Percentiles rank a stretch among this genome's conserved stretches.
Conservation (phyloP, 768 basidiomycete genomes). For the Russula earlei region DNA sequence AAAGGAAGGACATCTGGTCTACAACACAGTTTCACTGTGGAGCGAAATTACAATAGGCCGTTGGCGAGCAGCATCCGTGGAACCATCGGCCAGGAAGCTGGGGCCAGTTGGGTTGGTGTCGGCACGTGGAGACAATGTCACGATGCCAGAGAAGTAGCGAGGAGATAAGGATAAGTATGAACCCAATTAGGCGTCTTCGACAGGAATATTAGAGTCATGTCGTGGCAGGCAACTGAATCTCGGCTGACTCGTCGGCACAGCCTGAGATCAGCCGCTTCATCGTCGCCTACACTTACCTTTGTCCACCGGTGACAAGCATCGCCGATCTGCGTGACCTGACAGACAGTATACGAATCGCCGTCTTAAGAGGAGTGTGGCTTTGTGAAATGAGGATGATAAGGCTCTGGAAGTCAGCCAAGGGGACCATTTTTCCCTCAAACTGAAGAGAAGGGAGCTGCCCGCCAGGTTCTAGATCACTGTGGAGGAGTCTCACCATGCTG, state of each 20-base stretch:
- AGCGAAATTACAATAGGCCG: not conserved
- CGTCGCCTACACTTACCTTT: not conserved
- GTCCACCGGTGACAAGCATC: not conserved
- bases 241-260: not conserved
- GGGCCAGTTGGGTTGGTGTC: not conserved
- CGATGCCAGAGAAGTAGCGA: not conserved
- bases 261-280: not conserved
- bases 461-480: not conserved
- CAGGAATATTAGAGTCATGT: not conserved
- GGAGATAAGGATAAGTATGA: not conserved
- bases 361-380: not conserved
- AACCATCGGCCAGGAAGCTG: conserved; percentile 1
- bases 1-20: not conserved
- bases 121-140: not conserved
- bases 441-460: not conserved
- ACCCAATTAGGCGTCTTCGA: not conserved
- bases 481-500: not conserved
- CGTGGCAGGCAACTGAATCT: not conserved
- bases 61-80: not conserved
- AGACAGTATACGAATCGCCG: not conserved
- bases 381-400: not conserved
- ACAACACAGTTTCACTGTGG: not conserved
- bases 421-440: not conserved
- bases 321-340: conserved; percentile 1
- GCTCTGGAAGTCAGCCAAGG: not conserved